Evolutionary conservation across 1,284 basidiomycete species (phyloP), one percentile per base, ranked within the genome.

Genomic region (Earliella scabrosa): DNA sequence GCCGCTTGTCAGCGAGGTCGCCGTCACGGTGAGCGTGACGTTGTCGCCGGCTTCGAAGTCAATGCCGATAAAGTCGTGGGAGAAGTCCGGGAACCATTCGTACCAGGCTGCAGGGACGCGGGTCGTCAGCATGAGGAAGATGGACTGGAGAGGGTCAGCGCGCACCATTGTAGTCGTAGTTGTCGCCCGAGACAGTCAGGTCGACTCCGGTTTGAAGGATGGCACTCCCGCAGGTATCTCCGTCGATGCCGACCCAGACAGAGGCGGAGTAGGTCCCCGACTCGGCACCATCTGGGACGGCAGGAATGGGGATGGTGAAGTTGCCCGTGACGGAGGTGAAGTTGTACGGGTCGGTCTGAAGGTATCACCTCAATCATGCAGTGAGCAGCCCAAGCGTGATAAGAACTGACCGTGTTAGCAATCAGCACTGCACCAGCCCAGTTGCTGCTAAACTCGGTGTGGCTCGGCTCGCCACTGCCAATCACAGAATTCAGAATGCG

Each of bases 41-140:
- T 60, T 59, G 65, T 75, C 63, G 41, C 74, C 71, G 3, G 68
- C 57, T 50, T 45, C 54, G 63, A 69, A 47, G 46, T 55, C 48
- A 63, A 75, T 71, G 44, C 69, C 73, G 14, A 56, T 59, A 64
- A 74, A 74, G 64, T 72, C 70, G 55, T 64, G 55, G 10, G 73
- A 70, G 61, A 60, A 69, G 60, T 66, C 73, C 24, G 74, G 73
- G 66, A 66, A 75, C 68, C 72, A 75, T 57, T 75, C 74, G 60
- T 71, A 75, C 74, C 74, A 75, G 20, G 71, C 73, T 74, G 51
- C 20, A n/a, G 5, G 26, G 20, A 16, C 32, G n/a, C 20, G 14
- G 8, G n/a, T n/a, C n/a, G n/a, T n/a, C n/a, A n/a, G n/a, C n/a
- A n/a, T n/a, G n/a, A n/a, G n/a, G n/a, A n/a, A n/a, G n/a, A n/a